Percentiles rank a stretch among this genome's conserved stretches.
Evolutionary conservation across 2,329 filamentous ascomycete genomes (phyloP).

Genomic region (Dactylellina sp.): DNA sequence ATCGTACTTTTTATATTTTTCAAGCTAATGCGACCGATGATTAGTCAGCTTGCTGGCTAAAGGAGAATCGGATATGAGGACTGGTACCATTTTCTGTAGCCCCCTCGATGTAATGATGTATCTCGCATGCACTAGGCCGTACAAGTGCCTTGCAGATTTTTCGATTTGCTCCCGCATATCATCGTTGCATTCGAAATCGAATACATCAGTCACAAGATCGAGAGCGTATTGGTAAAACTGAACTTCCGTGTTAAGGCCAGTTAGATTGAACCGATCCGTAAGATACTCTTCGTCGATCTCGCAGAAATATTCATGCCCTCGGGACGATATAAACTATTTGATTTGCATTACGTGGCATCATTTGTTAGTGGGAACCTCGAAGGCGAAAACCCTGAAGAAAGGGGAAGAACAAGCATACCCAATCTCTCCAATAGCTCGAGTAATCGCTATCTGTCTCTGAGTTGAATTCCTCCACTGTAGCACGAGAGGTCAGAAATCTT

Average conservation of each 20-base stretch:
- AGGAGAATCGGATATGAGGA: not conserved
- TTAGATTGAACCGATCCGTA: constrained; percentile 97
- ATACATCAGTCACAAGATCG: constrained; percentile 96
- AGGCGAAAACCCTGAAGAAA: constrained; percentile 38
- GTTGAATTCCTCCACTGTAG: constrained; percentile 87
- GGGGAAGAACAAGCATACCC: constrained; percentile 75
- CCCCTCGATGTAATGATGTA: constrained; percentile 97
- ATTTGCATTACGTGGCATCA: not conserved
- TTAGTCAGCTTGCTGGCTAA: constrained; percentile 13
- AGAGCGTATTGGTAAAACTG: constrained; percentile 99
- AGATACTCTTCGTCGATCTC: constrained; percentile 99
- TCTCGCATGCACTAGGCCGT: constrained; percentile 93
- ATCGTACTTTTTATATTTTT: constrained; percentile 98
- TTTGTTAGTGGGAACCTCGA: constrained; percentile 27
- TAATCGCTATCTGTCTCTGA: constrained; percentile 99
- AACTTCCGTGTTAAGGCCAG: constrained; percentile 94
- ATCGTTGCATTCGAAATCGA: constrained; percentile 98
- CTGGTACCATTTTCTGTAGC: constrained; percentile 88
- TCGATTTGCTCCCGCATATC: constrained; percentile 98
- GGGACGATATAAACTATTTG: constrained; percentile 90
- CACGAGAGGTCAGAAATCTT: constrained; percentile 4
- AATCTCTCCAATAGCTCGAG: constrained; percentile 98
- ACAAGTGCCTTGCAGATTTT: constrained; percentile 94
- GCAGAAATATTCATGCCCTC: constrained; percentile 99
- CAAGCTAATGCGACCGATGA: constrained; percentile 73